Evolutionary conservation across 176 grass and related monocot species (phyloP), one percentile per base, ranked within the genome.

Genomic region (Oryza coarctata): DNA sequence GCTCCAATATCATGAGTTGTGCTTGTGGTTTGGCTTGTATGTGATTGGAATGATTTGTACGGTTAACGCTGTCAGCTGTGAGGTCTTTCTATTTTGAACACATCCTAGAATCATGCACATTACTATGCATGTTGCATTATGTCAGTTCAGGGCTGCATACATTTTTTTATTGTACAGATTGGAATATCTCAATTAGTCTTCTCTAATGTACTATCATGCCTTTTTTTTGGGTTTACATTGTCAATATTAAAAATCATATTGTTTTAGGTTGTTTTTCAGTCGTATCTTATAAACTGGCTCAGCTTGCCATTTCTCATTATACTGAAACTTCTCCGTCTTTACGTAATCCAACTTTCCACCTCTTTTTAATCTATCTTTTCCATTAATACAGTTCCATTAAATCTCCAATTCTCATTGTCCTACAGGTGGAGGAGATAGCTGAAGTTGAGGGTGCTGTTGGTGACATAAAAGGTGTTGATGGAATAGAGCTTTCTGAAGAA

Each of bases 391-490:
- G 40, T 75, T 79, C 44, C 44, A 17, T 86, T 32, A 40, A 87
- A 87, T 39, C 45, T 71, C 55, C 49, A 30, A 43, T 72, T 89
- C 31, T 71, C 79, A 47, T 65, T 64, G 26, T 86, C 74, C 40
- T 80, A 31, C 68, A 98, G 96, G 93, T 98, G 26, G 96, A 98
- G 79, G 96, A 98, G 83, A 93, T 98, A 82, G 89, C 90, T 74
- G 90, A 98, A 88, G 82, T 98, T 50, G 96, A 95, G 32, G 83
- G 78, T 84, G 82, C 61, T 40, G 88, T 88, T 83, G 78, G 65
- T 73, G 93, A 93, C 75, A 75, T 93, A 81, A 89, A 88, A 84
- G 71, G 74, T 13, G 29, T 95, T 35, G 90, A 93, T 77, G 90
- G 95, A 71, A 74, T 93, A 76, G 96, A 94, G 79, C 87, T 98